Percentiles rank a stretch among this genome's conserved stretches.
Evolutionary conservation across 1,284 basidiomycete genomes (phyloP).

Genomic region (Hemileia vastatrix): DNA sequence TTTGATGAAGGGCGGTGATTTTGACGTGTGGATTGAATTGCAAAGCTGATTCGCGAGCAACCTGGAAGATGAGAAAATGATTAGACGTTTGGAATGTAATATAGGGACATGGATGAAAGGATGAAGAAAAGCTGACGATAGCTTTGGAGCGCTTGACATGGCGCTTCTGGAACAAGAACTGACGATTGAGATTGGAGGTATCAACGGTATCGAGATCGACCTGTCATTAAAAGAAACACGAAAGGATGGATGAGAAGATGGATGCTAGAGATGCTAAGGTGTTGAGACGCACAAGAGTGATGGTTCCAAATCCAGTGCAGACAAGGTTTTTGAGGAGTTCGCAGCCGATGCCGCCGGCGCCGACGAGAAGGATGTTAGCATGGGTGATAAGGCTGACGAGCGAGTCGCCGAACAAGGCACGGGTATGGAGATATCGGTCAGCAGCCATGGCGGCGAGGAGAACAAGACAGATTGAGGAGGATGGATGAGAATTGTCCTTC

Average conservation of each 20-base stretch:
- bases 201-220: conserved; percentile 98
- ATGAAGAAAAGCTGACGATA: conserved; percentile 50
- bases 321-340: conserved; percentile 96
- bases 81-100: not conserved
- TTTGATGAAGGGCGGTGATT: conserved; percentile 82
- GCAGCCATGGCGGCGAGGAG: no score
- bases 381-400: conserved; percentile 34
- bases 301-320: conserved; percentile 78
- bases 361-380: conserved; percentile 76
- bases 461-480: no score
- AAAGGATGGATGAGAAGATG: not conserved
- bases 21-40: conserved; percentile 85
- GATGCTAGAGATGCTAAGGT: not conserved
- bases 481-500: no score
- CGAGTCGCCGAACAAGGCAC: no score
- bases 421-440: no score
- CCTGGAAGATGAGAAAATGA: conserved; percentile 46
- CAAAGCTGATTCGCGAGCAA: conserved; percentile 77
- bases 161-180: conserved; percentile 94
- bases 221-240: conserved; percentile 42
- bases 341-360: conserved; percentile 93
- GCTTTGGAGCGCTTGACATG: conserved; percentile 96
- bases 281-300: conserved; percentile 53
- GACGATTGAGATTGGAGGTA: conserved; percentile 92
- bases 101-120: not conserved